Conservation (phyloP, 1,139 yeast genomes). For the Sugiyamaella neomexicana region DNA sequence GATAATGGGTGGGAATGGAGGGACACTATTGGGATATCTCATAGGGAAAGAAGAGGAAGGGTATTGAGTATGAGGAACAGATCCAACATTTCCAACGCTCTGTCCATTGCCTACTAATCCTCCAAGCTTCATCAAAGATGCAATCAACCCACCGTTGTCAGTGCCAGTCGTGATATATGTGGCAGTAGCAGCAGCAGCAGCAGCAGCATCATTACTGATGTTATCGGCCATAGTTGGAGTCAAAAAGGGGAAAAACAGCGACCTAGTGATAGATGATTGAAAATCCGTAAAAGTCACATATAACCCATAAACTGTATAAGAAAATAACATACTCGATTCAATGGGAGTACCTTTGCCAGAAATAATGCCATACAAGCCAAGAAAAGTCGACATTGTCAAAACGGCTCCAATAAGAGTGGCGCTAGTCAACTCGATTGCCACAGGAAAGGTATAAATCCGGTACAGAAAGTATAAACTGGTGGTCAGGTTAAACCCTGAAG, state of each 20-base stretch:
- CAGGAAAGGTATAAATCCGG: conserved; percentile 77
- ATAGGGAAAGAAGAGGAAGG: not conserved
- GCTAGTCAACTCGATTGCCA: conserved; percentile 60
- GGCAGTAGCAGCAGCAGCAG: not conserved
- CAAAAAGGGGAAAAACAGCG: conserved; percentile 34
- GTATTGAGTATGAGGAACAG: not conserved
- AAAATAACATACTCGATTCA: conserved; percentile 81
- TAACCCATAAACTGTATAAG: conserved; percentile 87
- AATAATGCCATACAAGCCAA: conserved; percentile 81
- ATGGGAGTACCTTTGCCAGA: conserved; percentile 84
- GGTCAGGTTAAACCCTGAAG: conserved; percentile 75
- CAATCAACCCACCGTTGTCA: conserved; percentile 14
- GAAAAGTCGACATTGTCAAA: conserved; percentile 68
- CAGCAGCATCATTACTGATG: not conserved
- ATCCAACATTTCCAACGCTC: not conserved
- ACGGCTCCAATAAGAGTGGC: conserved; percentile 86
- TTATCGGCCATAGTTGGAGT: conserved; percentile 3
- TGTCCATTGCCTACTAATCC: not conserved
- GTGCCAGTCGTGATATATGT: not conserved
- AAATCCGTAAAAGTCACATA: conserved; percentile 88
- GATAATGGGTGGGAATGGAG: conserved; percentile 42
- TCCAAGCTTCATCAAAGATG: conserved; percentile 14
- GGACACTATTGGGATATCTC: conserved; percentile 26
- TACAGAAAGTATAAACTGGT: conserved; percentile 75
- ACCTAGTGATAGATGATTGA: conserved; percentile 38